A percentile compares a stretch with the other conserved stretches of the same genome.
Conservation (phyloP, 179 eudicot species). For the Carnegiea gigantea region DNA sequence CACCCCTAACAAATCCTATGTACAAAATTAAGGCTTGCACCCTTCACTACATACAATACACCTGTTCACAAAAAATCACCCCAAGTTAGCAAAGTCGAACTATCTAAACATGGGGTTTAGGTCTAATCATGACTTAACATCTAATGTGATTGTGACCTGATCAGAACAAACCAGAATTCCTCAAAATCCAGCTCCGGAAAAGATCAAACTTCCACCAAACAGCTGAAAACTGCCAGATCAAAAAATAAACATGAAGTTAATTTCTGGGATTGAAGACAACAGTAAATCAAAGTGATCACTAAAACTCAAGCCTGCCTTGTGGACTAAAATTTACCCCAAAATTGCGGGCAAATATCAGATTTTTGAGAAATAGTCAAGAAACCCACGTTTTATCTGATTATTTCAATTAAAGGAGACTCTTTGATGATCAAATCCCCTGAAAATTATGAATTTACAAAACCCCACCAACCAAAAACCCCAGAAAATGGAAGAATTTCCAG, state of each 20-base stretch:
- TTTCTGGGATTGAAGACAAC: neutral
- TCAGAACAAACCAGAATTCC: slow-evolving; percentile 17
- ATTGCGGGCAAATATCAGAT: neutral
- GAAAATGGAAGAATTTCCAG: slow-evolving; percentile 6
- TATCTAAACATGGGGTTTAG: slow-evolving; percentile 7
- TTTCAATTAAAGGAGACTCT: slow-evolving; percentile 8
- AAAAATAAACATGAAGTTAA: neutral
- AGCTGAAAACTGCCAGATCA: slow-evolving; percentile 23
- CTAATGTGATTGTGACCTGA: slow-evolving; percentile 19
- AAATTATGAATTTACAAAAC: slow-evolving; percentile 12
- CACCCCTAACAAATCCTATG: slow-evolving; percentile 14
- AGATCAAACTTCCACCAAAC: slow-evolving; percentile 5
- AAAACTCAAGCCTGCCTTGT: slow-evolving; percentile 7
- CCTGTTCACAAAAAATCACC: slow-evolving; percentile 23
- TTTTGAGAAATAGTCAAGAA: neutral
- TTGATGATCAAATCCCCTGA: slow-evolving; percentile 14
- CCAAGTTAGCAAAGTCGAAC: neutral
- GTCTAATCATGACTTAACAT: neutral
- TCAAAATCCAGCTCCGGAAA: slow-evolving; percentile 11
- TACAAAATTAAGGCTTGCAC: neutral
- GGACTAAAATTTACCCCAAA: neutral
- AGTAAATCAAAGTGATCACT: slow-evolving; percentile 4
- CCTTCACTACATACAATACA: neutral
- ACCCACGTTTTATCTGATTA: slow-evolving; percentile 6
- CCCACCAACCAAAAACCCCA: slow-evolving; percentile 18